Evolutionary conservation across 768 basidiomycete genomes (phyloP).

Genomic region (Sarcomyxa edulis): DNA sequence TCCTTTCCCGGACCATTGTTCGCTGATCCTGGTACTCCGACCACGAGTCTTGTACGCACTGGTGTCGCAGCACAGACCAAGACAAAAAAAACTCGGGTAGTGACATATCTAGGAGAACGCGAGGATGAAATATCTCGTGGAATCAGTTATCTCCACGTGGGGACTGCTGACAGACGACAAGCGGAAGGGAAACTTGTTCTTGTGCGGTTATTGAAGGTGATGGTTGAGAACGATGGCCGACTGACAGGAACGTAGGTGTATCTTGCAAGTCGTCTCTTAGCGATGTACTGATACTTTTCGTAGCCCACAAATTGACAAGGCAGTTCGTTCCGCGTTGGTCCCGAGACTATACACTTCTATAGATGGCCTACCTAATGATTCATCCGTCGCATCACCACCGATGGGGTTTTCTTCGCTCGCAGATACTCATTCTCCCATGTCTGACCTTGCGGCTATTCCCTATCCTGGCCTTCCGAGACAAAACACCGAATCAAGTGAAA

Average conservation of each 20-base stretch:
- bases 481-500: slow-evolving; percentile 32
- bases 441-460: slow-evolving; percentile 13
- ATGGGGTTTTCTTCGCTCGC: slow-evolving; percentile 25
- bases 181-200: slow-evolving; percentile 76
- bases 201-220: slow-evolving; percentile 65
- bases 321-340: slow-evolving; percentile 69
- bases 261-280: neutral
- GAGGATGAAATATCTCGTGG: slow-evolving; percentile 75
- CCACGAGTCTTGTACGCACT: slow-evolving; percentile 65
- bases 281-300: slow-evolving; percentile 4
- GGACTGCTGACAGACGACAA: slow-evolving; percentile 45
- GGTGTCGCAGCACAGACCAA: slow-evolving; percentile 63
- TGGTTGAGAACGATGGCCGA: slow-evolving; percentile 89
- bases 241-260: slow-evolving; percentile 75
- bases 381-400: slow-evolving; percentile 7
- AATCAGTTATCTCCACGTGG: slow-evolving; percentile 58
- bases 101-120: slow-evolving; percentile 73
- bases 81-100: slow-evolving; percentile 75
- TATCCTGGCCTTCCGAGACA: slow-evolving; percentile 15
- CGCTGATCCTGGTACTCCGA: slow-evolving; percentile 63
- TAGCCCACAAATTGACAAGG: slow-evolving; percentile 61
- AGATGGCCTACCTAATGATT: slow-evolving; percentile 11
- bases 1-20: slow-evolving; percentile 87
- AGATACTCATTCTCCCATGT: slow-evolving; percentile 21
- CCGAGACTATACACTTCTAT: slow-evolving; percentile 41